Percentiles rank a stretch among this genome's conserved stretches.
These are phyloP conservation scores for Boechera stricta DNA, from an alignment of 345 rosid species.

Conservation along the genomic window DNA sequence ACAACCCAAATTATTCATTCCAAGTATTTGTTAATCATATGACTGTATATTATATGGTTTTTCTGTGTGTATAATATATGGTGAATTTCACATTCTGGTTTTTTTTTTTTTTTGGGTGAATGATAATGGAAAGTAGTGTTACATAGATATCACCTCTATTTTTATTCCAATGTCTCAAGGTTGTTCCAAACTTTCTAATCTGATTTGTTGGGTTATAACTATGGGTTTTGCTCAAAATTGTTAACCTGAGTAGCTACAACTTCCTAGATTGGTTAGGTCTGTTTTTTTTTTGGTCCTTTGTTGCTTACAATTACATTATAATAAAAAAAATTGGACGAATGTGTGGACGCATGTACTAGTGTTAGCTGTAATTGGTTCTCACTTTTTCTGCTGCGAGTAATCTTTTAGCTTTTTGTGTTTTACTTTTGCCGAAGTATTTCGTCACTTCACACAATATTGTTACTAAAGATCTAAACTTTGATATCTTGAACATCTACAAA, in stretches of 20 bases:
- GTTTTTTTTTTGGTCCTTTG: neutral
- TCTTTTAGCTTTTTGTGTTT: too few species aligned
- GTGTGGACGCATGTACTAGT: neutral
- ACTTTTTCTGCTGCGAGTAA: neutral
- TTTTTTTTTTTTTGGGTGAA: conserved; percentile 17
- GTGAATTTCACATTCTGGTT: conserved; percentile 19
- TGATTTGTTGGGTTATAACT: neutral
- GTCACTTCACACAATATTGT: too few species aligned
- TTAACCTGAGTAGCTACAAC: neutral
- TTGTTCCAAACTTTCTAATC: conserved; percentile 3
- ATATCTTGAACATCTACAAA: too few species aligned
- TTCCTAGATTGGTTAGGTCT: neutral
- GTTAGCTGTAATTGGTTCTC: neutral
- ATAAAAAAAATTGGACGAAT: neutral
- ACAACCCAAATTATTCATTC: conserved; percentile 6
- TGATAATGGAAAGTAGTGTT: conserved; percentile 33
- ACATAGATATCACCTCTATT: neutral
- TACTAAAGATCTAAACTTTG: too few species aligned
- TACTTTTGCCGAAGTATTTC: too few species aligned
- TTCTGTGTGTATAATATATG: conserved; percentile 36
- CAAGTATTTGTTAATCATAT: conserved; percentile 30
- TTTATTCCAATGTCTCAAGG: neutral
- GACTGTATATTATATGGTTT: conserved; percentile 33
- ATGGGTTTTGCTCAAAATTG: neutral
- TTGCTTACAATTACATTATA: neutral